Percentiles rank a stretch among this genome's conserved stretches.
Conservation (phyloP, 1,284 basidiomycete species). For the Rhizoctonia solani region DNA sequence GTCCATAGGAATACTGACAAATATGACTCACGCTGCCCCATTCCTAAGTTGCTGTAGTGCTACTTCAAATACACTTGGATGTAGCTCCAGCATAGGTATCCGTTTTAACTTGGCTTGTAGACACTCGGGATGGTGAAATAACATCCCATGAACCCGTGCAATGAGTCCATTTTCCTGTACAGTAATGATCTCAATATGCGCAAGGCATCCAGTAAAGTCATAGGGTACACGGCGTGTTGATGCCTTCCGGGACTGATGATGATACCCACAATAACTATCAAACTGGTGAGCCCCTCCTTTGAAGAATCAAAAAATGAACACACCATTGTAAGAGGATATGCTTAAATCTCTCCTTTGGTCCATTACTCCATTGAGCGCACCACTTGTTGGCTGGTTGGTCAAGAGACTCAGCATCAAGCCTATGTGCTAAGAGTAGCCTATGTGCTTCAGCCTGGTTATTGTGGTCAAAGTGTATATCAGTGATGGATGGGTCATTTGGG, state of each 20-base stretch:
- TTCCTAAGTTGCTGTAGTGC: slow-evolving; percentile 43
- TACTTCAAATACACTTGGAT: slow-evolving; percentile 44
- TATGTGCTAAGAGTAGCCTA: neutral
- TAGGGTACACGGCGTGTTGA: slow-evolving; percentile 26
- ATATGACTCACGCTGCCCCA: slow-evolving; percentile 40
- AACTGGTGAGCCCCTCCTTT: neutral
- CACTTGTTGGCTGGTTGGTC: neutral
- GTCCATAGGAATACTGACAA: neutral
- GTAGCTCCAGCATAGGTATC: slow-evolving; percentile 44
- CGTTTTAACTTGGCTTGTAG: slow-evolving; percentile 38
- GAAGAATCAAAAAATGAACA: neutral
- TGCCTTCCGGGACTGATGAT: neutral
- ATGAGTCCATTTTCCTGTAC: slow-evolving; percentile 32
- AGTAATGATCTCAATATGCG: slow-evolving; percentile 46
- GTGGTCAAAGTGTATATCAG: no score
- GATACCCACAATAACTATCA: neutral
- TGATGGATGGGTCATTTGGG: no score
- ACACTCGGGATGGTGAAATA: slow-evolving; percentile 44
- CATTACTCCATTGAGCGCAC: neutral
- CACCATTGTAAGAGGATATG: neutral
- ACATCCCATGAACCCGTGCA: slow-evolving; percentile 40
- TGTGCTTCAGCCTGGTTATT: neutral
- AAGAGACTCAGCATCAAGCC: neutral
- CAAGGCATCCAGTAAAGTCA: slow-evolving; percentile 46
- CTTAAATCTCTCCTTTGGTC: neutral